Base-by-base conservation (phyloP, 2,329 filamentous ascomycete species). In the Venturia carpophila region DNA sequence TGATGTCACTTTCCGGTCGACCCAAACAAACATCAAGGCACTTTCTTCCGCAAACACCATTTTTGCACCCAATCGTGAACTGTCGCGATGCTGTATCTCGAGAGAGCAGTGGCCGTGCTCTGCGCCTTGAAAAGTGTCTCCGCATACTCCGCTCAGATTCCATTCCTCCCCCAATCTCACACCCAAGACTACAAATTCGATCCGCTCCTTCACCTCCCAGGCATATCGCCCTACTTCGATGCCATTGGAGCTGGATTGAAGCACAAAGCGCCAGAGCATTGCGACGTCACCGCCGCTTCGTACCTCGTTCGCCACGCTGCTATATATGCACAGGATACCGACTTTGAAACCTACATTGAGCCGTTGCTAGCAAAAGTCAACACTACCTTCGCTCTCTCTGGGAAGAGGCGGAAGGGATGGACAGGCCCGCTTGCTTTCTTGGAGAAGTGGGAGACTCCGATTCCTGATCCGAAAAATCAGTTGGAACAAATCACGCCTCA, bases 231-330 rank as follows among this genome's bases (percentile, higher is more conserved):
- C 0, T 85, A 85, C 69, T 85, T 83, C 64, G 82, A 84, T 68
- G 78, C 82, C 0, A 45, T 68, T 47, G 67, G 67, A 39, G 66
- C 66, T 30, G 67, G 67, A 15, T 64, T 68, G 19, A 61, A 64
- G 24, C 77, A 82, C 66, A 78, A 82, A 64, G 80, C 82, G 30
- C 77, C 75, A 1, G 67, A 75, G 7, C 79, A 82, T 11, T 85
- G 83, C 71, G 78, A 77, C 0, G 74, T 80, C 1, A 79, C 76
- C 0, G 78, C 79, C 37, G 82, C 82, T 0, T 81, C 82, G 2
- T 85, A 85, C 71, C 75, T 85, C 0, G 78, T 81, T 19, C 82
- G 83, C n/a, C 83, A 85, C 68, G 83, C 83, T 0, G 83, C 83
- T 43, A 85, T 85, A 65, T 84, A 84, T 69, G 81, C 81, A 68